Base-by-base conservation (phyloP, 2,329 filamentous ascomycete species). In the Acarospora socialis region DNA sequence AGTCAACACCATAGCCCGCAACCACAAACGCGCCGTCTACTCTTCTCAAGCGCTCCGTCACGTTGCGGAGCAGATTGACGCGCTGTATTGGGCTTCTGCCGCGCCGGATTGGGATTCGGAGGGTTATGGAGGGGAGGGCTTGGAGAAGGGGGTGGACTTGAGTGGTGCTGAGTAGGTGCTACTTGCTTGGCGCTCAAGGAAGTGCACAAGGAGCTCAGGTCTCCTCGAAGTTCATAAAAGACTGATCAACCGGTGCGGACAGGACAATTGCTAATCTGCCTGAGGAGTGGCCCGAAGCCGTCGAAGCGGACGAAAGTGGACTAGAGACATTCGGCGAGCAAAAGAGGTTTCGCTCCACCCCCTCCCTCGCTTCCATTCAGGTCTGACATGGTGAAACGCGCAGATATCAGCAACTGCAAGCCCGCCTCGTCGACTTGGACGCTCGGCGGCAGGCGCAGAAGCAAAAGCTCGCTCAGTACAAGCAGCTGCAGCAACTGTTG, bases 41-140 rank as follows among this genome's bases (percentile, higher is more conserved):
- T 63, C 63, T 27, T 57, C 59, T 1, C 63, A 69, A 42, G 66
- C 67, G 22, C 62, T 65, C 32, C 61, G 68, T 30, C 65, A 70
- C 50, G 57, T 70, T 31, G 64, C 66, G 13, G 61, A 66, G 38
- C 65, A 70, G 45, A 67, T 71, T 39, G 61, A 68, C 43, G 56
- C 53, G 15, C 47, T 70, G 16, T 70, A 70, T 45, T 69, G 65
- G 65, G 54, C 60, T n/a, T 50, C 59, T 0, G 58, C 63, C 19
- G 56, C 50, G 9, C 54, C 53, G 14, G 54, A 53, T 6, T 46
- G 43, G 10, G 46, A 36, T 20, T 40, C 40, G 9, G 30, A 34
- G 28, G 39, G 37, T 20, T 36, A 44, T 3, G 40, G 48, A 21
- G 40, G 41, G 22, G 47, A 41, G 12, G 48, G 49, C 1, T 43